Evolutionary conservation across 768 basidiomycete genomes (phyloP), one percentile per base, ranked within the genome.

Genomic region (Phaeotremella skinneri): DNA sequence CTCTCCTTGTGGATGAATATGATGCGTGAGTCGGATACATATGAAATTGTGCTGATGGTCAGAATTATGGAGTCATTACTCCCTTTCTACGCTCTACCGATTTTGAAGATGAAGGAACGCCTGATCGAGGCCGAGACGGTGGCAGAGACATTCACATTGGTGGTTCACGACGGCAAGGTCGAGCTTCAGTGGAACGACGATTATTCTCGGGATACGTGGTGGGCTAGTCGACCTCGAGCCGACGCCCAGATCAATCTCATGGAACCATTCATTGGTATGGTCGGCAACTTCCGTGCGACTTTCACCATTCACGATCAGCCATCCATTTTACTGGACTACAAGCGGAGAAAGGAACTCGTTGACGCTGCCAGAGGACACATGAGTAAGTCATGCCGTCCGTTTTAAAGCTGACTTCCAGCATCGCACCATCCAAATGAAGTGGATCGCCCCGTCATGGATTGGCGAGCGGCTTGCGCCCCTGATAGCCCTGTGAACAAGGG

Each of bases 151-250:
- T 78, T 76, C 57, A 78, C 77, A 21, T 55, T 78, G 39, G 70
- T 78, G 52, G 66, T 76, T 26, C 69, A 77, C 49, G 69, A 74
- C 29, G 76, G 75, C 23, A 77, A 77, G 55, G 74, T 78, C 3
- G 77, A 74, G 49, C 65, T 78, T 2, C 72, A 77, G 49, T 78
- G 77, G 77, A 78, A 78, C 61, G 77, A 78, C 55, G 73, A 77
- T 41, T 77, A 78, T 43, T 73, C 76, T 2, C 52, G 77, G 47
- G 76, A 78, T 58, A 70, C 65, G 3, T 78, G 76, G 75, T 76
- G 75, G 73, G 73, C 73, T 4, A 70, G 70, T 49, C 26, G 77
- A 55, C 66, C 73, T 4, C 57, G 77, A 51, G 77, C 77, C n/a
- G 77, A 78, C 59, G 63, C 63, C 23, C 77, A 78, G 60, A 73